These are phyloP conservation scores for Camelina laxa DNA, from an alignment of 345 rosid species.

Conservation along the genomic window DNA sequence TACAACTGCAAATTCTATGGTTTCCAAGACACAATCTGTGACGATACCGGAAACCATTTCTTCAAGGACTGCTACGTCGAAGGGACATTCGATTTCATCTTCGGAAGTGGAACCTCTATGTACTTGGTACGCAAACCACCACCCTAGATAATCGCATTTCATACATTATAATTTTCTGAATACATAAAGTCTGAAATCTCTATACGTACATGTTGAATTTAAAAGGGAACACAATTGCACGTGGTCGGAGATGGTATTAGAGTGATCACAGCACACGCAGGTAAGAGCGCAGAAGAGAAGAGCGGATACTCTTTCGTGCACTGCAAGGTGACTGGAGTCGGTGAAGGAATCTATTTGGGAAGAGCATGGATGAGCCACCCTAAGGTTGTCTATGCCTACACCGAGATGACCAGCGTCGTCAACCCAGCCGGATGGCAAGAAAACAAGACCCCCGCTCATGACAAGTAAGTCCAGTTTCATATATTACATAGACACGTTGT, in stretches of 20 bases:
- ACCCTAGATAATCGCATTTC: not conserved
- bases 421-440: conserved; percentile 60
- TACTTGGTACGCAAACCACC: conserved; percentile 53
- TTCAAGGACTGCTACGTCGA: conserved; percentile 71
- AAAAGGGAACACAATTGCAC: conserved; percentile 43
- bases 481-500: not conserved
- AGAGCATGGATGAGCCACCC: conserved; percentile 70
- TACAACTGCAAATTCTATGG: conserved; percentile 65
- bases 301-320: conserved; percentile 58
- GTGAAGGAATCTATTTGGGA: conserved; percentile 56
- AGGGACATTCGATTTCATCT: conserved; percentile 86
- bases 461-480: conserved; percentile 40
- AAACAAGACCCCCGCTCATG: conserved; percentile 46
- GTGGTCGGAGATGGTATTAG: conserved; percentile 48
- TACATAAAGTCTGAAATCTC: not conserved
- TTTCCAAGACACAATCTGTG: conserved; percentile 75
- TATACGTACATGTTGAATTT: conserved; percentile 19
- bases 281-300: conserved; percentile 47
- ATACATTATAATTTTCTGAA: not conserved
- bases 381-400: conserved; percentile 58
- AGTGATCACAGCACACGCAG: conserved; percentile 72
- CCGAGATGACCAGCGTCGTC: conserved; percentile 49
- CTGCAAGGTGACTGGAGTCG: conserved; percentile 54
- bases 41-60: conserved; percentile 74
- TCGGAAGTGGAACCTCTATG: conserved; percentile 69